These are phyloP conservation scores for Saccharomyces uvarum DNA, from an alignment of 1,139 yeast species.

Conservation along the genomic window DNA sequence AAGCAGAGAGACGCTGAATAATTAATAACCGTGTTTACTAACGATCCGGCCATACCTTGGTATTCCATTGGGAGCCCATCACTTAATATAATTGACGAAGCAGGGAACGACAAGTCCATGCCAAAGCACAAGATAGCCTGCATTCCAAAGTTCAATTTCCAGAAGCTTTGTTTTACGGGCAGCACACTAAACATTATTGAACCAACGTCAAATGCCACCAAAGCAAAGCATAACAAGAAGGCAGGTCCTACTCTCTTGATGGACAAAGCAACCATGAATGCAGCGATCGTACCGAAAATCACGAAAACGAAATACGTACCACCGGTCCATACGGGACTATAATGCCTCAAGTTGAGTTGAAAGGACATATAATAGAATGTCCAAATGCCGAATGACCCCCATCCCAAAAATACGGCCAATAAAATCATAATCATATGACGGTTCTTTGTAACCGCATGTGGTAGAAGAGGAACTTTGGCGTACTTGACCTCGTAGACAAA, in stretches of 20 bases:
- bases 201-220: conserved; percentile 43
- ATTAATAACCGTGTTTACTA: conserved; percentile 47
- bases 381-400: conserved; percentile 56
- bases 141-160: conserved; percentile 41
- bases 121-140: conserved; percentile 48
- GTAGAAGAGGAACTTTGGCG: conserved; percentile 39
- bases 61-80: conserved; percentile 43
- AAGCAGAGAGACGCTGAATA: conserved; percentile 47
- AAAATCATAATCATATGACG: conserved; percentile 32
- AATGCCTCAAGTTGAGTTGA: conserved; percentile 39
- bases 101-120: conserved; percentile 54
- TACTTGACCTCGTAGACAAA: conserved; percentile 25
- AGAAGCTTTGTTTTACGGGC: conserved; percentile 45
- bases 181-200: conserved; percentile 41
- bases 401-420: conserved; percentile 37
- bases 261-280: conserved; percentile 38
- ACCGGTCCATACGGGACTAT: conserved; percentile 39
- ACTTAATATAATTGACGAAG: conserved; percentile 46
- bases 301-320: conserved; percentile 43
- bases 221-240: conserved; percentile 37
- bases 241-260: conserved; percentile 42
- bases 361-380: conserved; percentile 35
- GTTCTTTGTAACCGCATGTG: conserved; percentile 37
- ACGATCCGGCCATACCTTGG: conserved; percentile 56
- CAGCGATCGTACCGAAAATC: conserved; percentile 42